Evolutionary conservation across 2,329 filamentous ascomycete genomes (phyloP).

Genomic region (Akanthomyces muscarius): DNA sequence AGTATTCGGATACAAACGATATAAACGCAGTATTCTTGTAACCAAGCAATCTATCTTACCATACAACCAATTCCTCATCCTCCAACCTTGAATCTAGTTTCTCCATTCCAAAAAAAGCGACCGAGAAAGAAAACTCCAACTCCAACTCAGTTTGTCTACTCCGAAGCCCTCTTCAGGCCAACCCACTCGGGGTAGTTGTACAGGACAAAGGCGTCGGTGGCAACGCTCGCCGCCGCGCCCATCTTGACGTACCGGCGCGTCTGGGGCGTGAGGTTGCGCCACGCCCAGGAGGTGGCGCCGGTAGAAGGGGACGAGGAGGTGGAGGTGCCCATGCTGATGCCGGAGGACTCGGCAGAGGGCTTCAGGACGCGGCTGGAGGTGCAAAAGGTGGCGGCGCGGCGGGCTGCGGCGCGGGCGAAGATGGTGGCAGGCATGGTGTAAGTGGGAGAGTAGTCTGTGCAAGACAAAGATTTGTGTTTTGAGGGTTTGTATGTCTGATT

Average conservation of each 20-base stretch:
- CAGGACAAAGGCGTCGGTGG: constrained; percentile 10
- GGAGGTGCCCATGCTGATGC: background rate
- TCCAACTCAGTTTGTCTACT: background rate
- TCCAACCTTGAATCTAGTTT: background rate
- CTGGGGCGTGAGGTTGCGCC: constrained; percentile 13
- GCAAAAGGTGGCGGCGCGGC: constrained; percentile 5
- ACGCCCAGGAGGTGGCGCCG: constrained; percentile 1
- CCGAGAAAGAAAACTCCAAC: background rate
- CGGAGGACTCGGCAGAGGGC: background rate
- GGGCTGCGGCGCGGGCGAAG: constrained; percentile 1
- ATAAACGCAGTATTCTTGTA: background rate
- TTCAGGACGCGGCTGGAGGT: background rate
- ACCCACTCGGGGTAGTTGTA: constrained; percentile 10
- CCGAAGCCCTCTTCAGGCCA: constrained; percentile 1
- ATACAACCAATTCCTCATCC: background rate
- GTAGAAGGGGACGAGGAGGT: background rate
- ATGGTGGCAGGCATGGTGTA: constrained; percentile 12
- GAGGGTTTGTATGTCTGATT: background rate
- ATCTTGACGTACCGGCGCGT: constrained; percentile 14
- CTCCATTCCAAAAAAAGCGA: background rate
- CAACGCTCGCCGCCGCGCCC: background rate
- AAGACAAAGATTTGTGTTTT: background rate
- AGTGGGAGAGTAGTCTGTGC: background rate
- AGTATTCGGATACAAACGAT: too few relatives aligned
- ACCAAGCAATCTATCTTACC: background rate